A percentile compares a stretch with the other conserved stretches of the same genome.
phyloP scores from a whole-genome alignment of 305 asterid species.

The Plantago coronopus region DNA sequence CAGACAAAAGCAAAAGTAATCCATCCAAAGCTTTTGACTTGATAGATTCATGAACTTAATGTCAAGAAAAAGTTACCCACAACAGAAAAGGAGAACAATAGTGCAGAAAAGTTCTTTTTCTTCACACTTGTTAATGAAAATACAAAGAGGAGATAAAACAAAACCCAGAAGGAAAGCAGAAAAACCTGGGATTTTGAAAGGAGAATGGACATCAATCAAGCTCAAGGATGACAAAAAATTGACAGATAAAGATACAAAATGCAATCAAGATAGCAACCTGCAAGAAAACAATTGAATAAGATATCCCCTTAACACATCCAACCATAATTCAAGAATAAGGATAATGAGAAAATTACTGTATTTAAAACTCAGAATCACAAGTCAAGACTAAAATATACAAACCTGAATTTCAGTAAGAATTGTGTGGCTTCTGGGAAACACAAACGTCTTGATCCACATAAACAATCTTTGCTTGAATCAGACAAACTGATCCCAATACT shows the following conservation, averaged over 20 bases:
- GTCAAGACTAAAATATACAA: constrained; percentile 25
- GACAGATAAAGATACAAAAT: constrained; percentile 12
- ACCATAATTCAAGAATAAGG: no score
- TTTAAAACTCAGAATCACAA: constrained; percentile 18
- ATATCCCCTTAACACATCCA: neutral
- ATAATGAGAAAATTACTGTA: neutral
- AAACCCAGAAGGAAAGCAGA: constrained; percentile 8
- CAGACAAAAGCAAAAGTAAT: neutral
- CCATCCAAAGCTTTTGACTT: neutral
- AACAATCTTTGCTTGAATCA: constrained; percentile 13
- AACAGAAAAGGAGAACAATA: neutral
- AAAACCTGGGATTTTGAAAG: neutral
- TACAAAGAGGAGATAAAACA: neutral
- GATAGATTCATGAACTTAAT: neutral
- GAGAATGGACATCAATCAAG: constrained; percentile 18
- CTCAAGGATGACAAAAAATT: constrained; percentile 3
- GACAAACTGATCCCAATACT: constrained; percentile 9
- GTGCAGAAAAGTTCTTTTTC: neutral
- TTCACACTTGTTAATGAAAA: constrained; percentile 2
- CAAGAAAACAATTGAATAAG: neutral
- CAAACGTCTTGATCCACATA: constrained; percentile 41
- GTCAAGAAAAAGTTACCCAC: neutral
- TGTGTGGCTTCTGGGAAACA: constrained; percentile 45
- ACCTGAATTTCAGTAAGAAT: constrained; percentile 58
- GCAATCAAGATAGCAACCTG: constrained; percentile 2